phyloP scores from a whole-genome alignment of 2,329 filamentous ascomycete species.

The Emergomyces orientalis region DNA sequence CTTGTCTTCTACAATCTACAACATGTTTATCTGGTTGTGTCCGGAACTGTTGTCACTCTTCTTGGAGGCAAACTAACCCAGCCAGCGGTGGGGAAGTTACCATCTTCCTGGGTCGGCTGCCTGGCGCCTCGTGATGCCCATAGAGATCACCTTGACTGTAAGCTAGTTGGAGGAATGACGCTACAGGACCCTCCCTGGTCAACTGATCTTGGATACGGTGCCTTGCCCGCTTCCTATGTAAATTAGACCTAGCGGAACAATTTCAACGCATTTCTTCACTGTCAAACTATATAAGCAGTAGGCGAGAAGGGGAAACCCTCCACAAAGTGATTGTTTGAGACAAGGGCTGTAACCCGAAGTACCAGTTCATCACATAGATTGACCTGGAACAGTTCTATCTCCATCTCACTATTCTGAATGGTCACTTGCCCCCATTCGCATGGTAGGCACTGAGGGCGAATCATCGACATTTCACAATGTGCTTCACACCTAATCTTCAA shows the following conservation, averaged over 20 bases:
- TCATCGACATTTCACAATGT: too few relatives aligned
- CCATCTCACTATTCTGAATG: too few relatives aligned
- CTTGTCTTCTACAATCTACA: background rate
- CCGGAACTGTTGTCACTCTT: background rate
- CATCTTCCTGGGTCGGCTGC: background rate
- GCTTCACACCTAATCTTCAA: too few relatives aligned
- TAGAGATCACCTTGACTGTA: background rate
- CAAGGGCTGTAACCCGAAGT: too few relatives aligned
- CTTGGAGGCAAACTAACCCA: background rate
- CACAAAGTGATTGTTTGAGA: too few relatives aligned
- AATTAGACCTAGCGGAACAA: background rate
- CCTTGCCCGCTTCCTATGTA: background rate
- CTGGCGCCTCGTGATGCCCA: background rate
- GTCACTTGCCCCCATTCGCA: too few relatives aligned
- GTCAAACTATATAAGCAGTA: too few relatives aligned
- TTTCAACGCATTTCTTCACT: background rate
- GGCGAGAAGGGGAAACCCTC: too few relatives aligned
- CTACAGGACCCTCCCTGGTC: background rate
- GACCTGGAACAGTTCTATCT: too few relatives aligned
- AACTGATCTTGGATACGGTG: background rate
- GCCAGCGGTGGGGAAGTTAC: background rate
- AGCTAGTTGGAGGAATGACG: background rate
- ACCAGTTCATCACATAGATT: too few relatives aligned
- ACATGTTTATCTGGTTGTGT: background rate
- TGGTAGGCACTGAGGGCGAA: too few relatives aligned